Evolutionary conservation across 192 early-diverging fungal species (phyloP).

Genomic region (Backusella tuberculispora): DNA sequence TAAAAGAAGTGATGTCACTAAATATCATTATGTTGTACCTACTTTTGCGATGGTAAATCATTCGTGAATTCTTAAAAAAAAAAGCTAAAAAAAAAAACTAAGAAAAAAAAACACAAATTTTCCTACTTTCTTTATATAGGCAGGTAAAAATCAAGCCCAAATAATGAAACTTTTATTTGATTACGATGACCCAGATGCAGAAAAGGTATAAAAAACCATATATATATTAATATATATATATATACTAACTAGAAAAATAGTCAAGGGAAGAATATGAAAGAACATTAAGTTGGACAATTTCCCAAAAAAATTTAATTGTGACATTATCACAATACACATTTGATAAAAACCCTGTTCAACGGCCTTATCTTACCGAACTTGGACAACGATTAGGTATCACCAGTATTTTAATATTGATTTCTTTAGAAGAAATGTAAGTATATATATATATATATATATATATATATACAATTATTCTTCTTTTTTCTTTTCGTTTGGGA

Average conservation of each 20-base stretch:
- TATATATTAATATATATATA: not conserved
- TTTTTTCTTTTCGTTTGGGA: not conserved
- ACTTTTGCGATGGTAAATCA: slow-evolving; percentile 1
- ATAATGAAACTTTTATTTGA: not conserved
- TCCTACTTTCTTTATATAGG: not conserved
- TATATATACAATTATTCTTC: not conserved
- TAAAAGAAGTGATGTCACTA: not conserved
- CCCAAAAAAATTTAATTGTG: not conserved
- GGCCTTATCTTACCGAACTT: not conserved
- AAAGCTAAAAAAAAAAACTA: too few species aligned
- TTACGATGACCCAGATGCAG: not conserved
- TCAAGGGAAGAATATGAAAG: slow-evolving; percentile 18
- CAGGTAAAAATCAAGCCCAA: slow-evolving; percentile 2
- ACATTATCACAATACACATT: slow-evolving; percentile 17
- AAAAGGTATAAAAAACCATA: not conserved
- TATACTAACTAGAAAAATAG: not conserved
- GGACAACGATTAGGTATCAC: slow-evolving; percentile 18
- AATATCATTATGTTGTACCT: slow-evolving; percentile 10
- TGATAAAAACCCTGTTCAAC: not conserved
- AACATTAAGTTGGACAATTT: slow-evolving; percentile 3
- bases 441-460: not conserved
- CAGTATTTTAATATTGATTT: not conserved
- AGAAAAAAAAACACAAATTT: not conserved
- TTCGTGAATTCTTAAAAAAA: not conserved
- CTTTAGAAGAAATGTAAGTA: slow-evolving; percentile 15